phyloP scores from a whole-genome alignment of 768 basidiomycete genomes.

The Leccinum fibrillosum region DNA sequence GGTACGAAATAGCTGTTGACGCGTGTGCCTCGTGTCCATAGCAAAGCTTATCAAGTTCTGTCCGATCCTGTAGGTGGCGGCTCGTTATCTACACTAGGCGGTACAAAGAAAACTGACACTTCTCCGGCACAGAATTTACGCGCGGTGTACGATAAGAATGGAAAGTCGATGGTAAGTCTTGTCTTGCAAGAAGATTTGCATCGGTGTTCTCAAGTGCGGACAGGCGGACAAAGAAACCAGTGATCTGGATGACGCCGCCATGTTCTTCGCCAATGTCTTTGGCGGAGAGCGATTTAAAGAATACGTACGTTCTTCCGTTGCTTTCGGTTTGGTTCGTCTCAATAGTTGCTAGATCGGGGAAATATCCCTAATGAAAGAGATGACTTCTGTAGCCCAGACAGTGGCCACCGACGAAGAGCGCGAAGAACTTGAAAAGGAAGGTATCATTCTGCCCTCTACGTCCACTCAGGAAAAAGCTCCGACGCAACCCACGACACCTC shows the following conservation, averaged over 20 bases:
- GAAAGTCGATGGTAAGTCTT: conserved; percentile 72
- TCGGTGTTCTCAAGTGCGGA: conserved; percentile 4
- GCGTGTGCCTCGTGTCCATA: conserved; percentile 30
- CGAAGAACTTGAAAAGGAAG: conserved; percentile 76
- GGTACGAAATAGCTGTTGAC: conserved; percentile 14
- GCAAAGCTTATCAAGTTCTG: conserved; percentile 94
- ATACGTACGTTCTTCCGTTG: conserved; percentile 56
- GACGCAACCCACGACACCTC: conserved; percentile 20
- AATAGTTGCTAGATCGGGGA: conserved; percentile 76
- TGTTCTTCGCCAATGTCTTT: conserved; percentile 94
- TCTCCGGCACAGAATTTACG: conserved; percentile 62
- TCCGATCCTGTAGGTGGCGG: conserved; percentile 65
- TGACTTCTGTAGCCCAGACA: conserved; percentile 79
- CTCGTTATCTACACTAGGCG: conserved; percentile 13
- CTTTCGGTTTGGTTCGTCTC: not conserved
- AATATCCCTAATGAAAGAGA: conserved; percentile 92
- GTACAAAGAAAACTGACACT: conserved; percentile 6
- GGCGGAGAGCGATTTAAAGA: conserved; percentile 90
- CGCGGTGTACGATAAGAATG: conserved; percentile 92
- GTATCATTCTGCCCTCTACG: conserved; percentile 35
- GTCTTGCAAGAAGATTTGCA: conserved; percentile 4
- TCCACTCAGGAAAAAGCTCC: conserved; percentile 12
- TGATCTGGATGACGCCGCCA: conserved; percentile 87
- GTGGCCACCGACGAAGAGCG: conserved; percentile 94
- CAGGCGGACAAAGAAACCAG: conserved; percentile 78